Evolutionary conservation across 2,329 filamentous ascomycete species (phyloP), one percentile per base, ranked within the genome.

Genomic region (Sordariomycetes sp.): DNA sequence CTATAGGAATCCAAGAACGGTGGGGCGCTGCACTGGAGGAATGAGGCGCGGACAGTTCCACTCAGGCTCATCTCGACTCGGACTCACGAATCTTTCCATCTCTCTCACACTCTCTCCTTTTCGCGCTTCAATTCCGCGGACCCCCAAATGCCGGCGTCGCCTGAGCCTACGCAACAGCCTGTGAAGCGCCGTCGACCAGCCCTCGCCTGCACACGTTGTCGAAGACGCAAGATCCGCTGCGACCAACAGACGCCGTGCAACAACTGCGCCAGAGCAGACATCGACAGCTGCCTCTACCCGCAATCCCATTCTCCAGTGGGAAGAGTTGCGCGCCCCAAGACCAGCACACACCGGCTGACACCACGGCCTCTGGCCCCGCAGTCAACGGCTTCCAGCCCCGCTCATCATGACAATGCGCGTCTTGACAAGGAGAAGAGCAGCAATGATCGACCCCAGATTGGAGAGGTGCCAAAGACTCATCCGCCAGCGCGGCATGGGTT

Each of bases 141-240:
- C n/a, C n/a, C n/a, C n/a, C n/a, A n/a, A n/a, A n/a, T n/a, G n/a
- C n/a, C n/a, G n/a, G n/a, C n/a, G n/a, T n/a, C n/a, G n/a, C n/a
- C n/a, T n/a, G n/a, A n/a, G n/a, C n/a, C n/a, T n/a, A n/a, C n/a
- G n/a, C n/a, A n/a, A n/a, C n/a, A n/a, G n/a, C 30, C 18, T 23
- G 11, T 56, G 57, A 21, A 76, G 59, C 10, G 66, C 59, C 17
- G 68, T 16, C 29, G 33, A 17, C 33, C 27, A 16, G 33, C 36
- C n/a, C 27, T 35, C 6, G 32, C 36, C 16, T 38, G 36, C 21
- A 46, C 18, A 4, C 21, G 29, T 21, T 38, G 36, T 17, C 20
- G 36, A 17, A 15, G 32, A n/a, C 36, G 36, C 12, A 38, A 38
- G 24, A 32, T 38, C 11, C 17, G 33, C 8, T 38, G 36, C 33